Percentiles rank a stretch among this genome's conserved stretches.
These are phyloP conservation scores for Pichia sp. DNA, from an alignment of 1,139 yeast genomes.

Conservation along the genomic window DNA sequence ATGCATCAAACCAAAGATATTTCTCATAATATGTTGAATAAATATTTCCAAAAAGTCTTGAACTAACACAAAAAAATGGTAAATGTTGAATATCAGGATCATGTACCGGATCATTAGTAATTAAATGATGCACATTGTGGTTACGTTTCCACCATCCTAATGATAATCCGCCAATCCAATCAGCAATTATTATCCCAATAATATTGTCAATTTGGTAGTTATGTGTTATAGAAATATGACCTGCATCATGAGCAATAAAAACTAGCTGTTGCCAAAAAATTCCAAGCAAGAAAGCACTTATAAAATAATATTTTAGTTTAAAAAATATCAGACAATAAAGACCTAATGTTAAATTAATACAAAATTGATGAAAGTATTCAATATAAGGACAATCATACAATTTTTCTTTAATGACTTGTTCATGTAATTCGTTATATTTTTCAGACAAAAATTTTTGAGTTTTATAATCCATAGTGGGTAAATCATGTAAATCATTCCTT, in stretches of 20 bases:
- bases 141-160: slow-evolving; percentile 94
- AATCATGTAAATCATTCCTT: slow-evolving; percentile 43
- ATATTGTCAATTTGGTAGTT: slow-evolving; percentile 72
- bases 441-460: slow-evolving; percentile 55
- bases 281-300: slow-evolving; percentile 65
- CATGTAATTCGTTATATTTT: slow-evolving; percentile 58
- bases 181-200: slow-evolving; percentile 68
- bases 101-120: slow-evolving; percentile 87
- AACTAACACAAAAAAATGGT: slow-evolving; percentile 84
- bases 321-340: slow-evolving; percentile 46
- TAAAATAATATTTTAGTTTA: slow-evolving; percentile 38
- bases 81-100: slow-evolving; percentile 93
- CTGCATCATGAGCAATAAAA: slow-evolving; percentile 86
- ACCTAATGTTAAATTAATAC: slow-evolving; percentile 53
- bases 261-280: slow-evolving; percentile 87
- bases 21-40: slow-evolving; percentile 78
- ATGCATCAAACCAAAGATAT: slow-evolving; percentile 56
- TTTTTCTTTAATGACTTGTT: slow-evolving; percentile 49
- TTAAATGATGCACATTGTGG: slow-evolving; percentile 84
- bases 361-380: slow-evolving; percentile 60
- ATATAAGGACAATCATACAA: slow-evolving; percentile 68
- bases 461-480: slow-evolving; percentile 61
- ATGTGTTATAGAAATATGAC: slow-evolving; percentile 79
- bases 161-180: slow-evolving; percentile 81
- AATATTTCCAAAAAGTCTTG: slow-evolving; percentile 58